A percentile compares a stretch with the other conserved stretches of the same genome.
Evolutionary conservation across 768 basidiomycete species (phyloP).

Genomic region (Mycena belliarum): DNA sequence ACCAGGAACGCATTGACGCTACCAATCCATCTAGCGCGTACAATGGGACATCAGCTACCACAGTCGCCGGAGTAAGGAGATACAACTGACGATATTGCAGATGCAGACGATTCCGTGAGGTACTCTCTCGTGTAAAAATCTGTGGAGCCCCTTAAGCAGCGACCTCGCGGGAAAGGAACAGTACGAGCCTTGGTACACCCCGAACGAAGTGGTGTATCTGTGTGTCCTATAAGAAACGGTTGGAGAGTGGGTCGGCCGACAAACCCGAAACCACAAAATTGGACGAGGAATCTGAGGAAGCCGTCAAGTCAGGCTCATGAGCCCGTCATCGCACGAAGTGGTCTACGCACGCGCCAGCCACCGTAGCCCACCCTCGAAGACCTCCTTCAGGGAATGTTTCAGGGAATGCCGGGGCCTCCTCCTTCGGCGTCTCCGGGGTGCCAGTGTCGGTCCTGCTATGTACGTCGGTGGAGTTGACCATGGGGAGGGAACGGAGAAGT

Average conservation of each 20-base stretch:
- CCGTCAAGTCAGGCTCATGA: not conserved
- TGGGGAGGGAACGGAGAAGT: no score
- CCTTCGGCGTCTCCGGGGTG: no score
- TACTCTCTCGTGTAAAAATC: constrained; percentile 43
- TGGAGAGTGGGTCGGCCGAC: not conserved
- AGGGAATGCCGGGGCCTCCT: not conserved
- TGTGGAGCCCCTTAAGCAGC: not conserved
- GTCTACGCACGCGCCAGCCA: not conserved
- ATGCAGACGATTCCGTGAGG: constrained; percentile 34
- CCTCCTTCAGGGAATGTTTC: not conserved
- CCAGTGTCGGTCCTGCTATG: no score
- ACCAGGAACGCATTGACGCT: constrained; percentile 48
- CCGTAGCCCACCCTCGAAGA: not conserved
- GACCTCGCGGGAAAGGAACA: no score
- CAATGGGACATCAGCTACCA: no score
- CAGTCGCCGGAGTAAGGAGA: not conserved
- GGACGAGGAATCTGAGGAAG: not conserved
- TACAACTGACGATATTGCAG: constrained; percentile 36
- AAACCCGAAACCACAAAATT: not conserved
- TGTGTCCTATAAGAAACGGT: not conserved
- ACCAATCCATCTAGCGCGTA: constrained; percentile 39
- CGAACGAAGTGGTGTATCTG: constrained; percentile 6
- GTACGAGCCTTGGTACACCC: constrained; percentile 1
- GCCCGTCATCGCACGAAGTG: not conserved
- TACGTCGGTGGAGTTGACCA: no score